Base-by-base conservation (phyloP, 179 eudicot species). In the Actinidia arguta region DNA sequence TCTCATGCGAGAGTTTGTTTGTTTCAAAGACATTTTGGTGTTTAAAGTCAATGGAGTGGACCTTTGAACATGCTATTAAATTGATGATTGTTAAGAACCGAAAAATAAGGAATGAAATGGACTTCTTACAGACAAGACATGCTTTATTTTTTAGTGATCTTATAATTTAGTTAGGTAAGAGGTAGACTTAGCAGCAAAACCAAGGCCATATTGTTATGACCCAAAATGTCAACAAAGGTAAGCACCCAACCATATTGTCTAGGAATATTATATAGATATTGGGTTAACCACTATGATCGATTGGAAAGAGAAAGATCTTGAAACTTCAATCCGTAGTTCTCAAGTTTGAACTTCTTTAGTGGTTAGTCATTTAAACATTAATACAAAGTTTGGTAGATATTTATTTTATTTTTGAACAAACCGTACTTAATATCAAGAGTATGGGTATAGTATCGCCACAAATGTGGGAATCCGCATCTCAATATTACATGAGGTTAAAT, bases 191-290 rank as follows among this genome's bases (percentile, higher is more conserved):
- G 78, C 85, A 44, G 52, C 78, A 78, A 78, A 67, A 52, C 62
- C 48, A 79, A 68, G 63, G n/a, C 54, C 73, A 78, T 17, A 81
- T 74, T 76, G 61, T 76, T 69, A 70, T 59, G 81, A 20, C 58
- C 78, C 52, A 70, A 85, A 77, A 76, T 81, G 84, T 85, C 87
- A 85, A 81, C 84, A 81, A 81, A 81, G 75, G 84, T 78, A 81
- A 85, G 76, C 75, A 79, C 75, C 68, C 63, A 68, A 52, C 22
- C 50, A 66, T 68, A 8, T 18, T 52, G 78, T 66, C 73, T 31
- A 8, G 31, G 25, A 54, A 78, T 47, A 61, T 48, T 63, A 63
- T 46, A 78, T 20, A 24, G 39, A 7, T 59, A 22, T 61, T 4
- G 24, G 73, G 25, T 22, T 72, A 27, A n/a, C 55, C 8, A n/a